Conservation (phyloP, 768 basidiomycete genomes). For the Paxillus involutus region DNA sequence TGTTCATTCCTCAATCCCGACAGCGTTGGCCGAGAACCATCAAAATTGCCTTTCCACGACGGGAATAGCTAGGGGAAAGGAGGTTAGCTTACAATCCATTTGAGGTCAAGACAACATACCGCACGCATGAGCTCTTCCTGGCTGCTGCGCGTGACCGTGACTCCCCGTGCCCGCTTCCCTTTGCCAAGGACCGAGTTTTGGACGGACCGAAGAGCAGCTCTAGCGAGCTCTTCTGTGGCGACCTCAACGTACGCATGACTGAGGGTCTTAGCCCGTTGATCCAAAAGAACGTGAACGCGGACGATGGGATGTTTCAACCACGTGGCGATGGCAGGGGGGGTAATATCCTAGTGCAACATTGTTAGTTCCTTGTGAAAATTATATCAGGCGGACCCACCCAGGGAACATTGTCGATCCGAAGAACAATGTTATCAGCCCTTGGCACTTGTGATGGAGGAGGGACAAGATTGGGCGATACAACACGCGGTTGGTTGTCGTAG, state of each 20-base stretch:
- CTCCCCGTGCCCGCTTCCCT: constrained; percentile 77
- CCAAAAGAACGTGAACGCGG: constrained; percentile 76
- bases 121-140: constrained; percentile 84
- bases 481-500: constrained; percentile 23
- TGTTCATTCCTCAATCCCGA: constrained; percentile 58
- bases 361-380: constrained; percentile 2
- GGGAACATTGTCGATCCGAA: constrained; percentile 86
- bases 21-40: constrained; percentile 66
- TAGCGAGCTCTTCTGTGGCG: constrained; percentile 56
- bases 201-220: constrained; percentile 61
- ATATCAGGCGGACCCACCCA: constrained; percentile 56
- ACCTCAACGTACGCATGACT: constrained; percentile 86
- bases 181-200: constrained; percentile 62
- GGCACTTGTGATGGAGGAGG: constrained; percentile 7
- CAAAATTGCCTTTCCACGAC: constrained; percentile 75
- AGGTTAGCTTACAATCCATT: background rate
- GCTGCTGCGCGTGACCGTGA: constrained; percentile 77
- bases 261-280: constrained; percentile 78
- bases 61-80: constrained; percentile 64
- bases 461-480: constrained; percentile 6
- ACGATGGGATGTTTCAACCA: constrained; percentile 69
- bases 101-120: constrained; percentile 35
- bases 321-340: constrained; percentile 63
- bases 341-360: constrained; percentile 63
- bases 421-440: constrained; percentile 50